Percentiles rank a stretch among this genome's conserved stretches.
phyloP scores from a whole-genome alignment of 148 eudicot genomes.

The Rhododendron kiyosumense region DNA sequence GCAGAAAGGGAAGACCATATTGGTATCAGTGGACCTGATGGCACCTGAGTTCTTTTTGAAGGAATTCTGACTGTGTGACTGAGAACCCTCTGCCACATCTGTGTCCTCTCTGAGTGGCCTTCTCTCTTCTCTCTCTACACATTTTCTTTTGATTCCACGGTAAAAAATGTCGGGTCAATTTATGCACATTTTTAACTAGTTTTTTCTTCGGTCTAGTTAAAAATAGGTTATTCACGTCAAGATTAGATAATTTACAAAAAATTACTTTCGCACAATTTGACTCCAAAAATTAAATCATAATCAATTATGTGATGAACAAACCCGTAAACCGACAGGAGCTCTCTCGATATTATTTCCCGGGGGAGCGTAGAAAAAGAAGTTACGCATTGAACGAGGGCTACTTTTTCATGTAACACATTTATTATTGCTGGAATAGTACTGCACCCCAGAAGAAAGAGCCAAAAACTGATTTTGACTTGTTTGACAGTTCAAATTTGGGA shows the following conservation, averaged over 20 bases:
- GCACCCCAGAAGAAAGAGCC: neutral
- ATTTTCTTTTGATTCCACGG: neutral
- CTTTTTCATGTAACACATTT: conserved; percentile 11
- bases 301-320: neutral
- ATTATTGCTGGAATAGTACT: neutral
- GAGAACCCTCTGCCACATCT: neutral
- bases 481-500: neutral
- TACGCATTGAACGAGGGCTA: conserved; percentile 14
- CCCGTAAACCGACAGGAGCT: neutral
- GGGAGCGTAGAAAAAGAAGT: conserved; percentile 6
- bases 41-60: neutral
- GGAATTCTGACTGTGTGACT: neutral
- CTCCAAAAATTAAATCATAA: too few relatives aligned
- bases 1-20: neutral
- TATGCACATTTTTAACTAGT: too few relatives aligned
- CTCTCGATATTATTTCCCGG: conserved; percentile 10
- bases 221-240: fast-evolving
- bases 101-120: neutral
- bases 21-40: conserved; percentile 4
- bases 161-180: neutral
- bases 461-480: neutral
- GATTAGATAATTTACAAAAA: too few relatives aligned
- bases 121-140: conserved; percentile 6
- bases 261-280: too few relatives aligned
- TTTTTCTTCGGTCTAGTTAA: too few relatives aligned